phyloP scores from a whole-genome alignment of 257 asterid genomes.

The Ligustrum vulgare region DNA sequence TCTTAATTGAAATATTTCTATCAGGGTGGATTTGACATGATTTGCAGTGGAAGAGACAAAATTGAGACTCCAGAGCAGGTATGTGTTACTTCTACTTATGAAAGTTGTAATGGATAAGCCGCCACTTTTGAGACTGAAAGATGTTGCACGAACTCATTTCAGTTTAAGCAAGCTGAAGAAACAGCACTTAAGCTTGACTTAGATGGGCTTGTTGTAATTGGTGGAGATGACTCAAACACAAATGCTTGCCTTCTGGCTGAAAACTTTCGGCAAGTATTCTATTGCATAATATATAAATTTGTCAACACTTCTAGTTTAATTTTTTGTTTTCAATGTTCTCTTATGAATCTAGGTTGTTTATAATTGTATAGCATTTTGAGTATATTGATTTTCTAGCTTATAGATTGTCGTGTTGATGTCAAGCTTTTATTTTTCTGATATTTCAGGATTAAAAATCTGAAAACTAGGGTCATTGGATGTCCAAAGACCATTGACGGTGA shows the following conservation, averaged over 20 bases:
- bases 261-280: conserved; percentile 49
- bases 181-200: conserved; percentile 65
- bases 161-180: conserved; percentile 83
- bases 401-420: neutral
- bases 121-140: conserved; percentile 19
- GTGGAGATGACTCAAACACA: conserved; percentile 84
- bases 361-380: neutral
- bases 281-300: neutral
- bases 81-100: conserved; percentile 3
- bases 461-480: conserved; percentile 72
- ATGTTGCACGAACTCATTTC: conserved; percentile 23
- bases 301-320: neutral
- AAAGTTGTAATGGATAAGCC: neutral
- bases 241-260: conserved; percentile 85
- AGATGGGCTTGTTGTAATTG: conserved; percentile 81
- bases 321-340: neutral
- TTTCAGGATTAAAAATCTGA: conserved; percentile 62
- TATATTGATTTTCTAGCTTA: neutral
- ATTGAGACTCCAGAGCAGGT: conserved; percentile 90
- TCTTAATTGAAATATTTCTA: conserved; percentile 18
- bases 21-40: conserved; percentile 85
- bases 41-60: conserved; percentile 77
- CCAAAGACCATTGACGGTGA: conserved; percentile 90
- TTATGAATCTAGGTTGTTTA: neutral
- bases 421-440: neutral